Base-by-base conservation (phyloP, 192 early-diverging fungal genomes). In the Chytriomyces sp. region DNA sequence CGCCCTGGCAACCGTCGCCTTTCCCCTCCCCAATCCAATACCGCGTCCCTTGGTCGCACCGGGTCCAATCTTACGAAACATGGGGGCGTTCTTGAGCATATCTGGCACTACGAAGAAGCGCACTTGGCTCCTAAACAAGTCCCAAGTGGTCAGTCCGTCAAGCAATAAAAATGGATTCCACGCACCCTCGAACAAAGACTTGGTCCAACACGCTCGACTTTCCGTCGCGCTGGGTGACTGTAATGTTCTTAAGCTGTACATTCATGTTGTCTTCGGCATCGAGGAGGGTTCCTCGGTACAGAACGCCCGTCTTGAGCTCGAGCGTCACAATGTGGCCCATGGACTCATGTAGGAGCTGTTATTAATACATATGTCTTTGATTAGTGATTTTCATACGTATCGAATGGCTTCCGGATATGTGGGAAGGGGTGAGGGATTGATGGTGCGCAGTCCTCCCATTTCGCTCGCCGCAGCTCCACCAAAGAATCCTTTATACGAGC, bases 231-330 rank as follows among this genome's bases (percentile, higher is more conserved):
- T 85, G 88, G 3, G 95, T 96, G 41, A 95, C 93, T 32, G 91
- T 93, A 63, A 99, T 94, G 66, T 98, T 93, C 73, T 89, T 90
- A 67, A 99, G 86, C 83, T 98, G 97, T 39, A 98, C 90, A 74
- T 99, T 99, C 97, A 99, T 99, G 81, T 98, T 99, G 83, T 99
- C 97, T 80, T 99, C 97, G 53, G 93, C 91, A 77, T 99, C 96
- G 38, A 93, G 84, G 31, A 99, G 89, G 72, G 91, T 93, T 53
- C 97, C 97, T 62, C 97, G 92, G 85, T 97, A 98, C 49, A 94
- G 85, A 64, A 91, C 89, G 44, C 95, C 95, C 64, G 93, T 96
- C 78, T 96, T 96, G 52, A 98, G 87, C 77, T 99, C 97, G 61
- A 99, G 82, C 34, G 94, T 94, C 60, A 99, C 89, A 59, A 97